These are phyloP conservation scores for Hortiboletus rubellus DNA, from an alignment of 1,284 basidiomycete genomes.

Conservation along the genomic window DNA sequence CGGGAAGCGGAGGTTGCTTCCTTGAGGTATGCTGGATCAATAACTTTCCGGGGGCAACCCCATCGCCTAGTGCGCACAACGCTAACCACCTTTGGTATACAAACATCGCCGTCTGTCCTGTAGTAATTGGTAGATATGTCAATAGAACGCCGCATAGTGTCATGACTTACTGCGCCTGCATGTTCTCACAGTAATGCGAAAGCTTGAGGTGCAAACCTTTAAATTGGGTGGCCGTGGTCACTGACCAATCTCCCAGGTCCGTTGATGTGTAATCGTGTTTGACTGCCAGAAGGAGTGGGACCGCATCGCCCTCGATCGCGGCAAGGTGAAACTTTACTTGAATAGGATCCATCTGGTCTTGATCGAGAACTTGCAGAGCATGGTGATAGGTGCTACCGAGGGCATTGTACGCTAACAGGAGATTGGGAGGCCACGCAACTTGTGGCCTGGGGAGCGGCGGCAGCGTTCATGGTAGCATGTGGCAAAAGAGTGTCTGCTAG, in stretches of 20 bases:
- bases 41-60: constrained; percentile 16
- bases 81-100: neutral
- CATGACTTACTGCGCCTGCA: neutral
- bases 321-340: neutral
- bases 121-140: neutral
- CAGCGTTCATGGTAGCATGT: neutral
- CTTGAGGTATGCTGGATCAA: constrained; percentile 18
- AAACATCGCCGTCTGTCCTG: neutral
- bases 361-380: neutral
- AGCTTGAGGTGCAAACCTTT: neutral
- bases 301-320: neutral
- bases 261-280: neutral
- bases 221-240: neutral
- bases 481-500: too few species aligned
- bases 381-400: neutral
- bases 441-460: neutral
- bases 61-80: neutral
- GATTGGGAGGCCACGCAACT: neutral
- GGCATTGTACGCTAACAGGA: neutral
- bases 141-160: neutral
- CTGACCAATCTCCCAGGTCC: neutral
- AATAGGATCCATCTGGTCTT: neutral
- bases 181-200: neutral
- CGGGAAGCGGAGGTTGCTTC: constrained; percentile 9
- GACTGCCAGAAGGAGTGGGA: neutral